A percentile compares a stretch with the other conserved stretches of the same genome.
phyloP scores from a whole-genome alignment of 1,284 basidiomycete genomes.

The Cutaneotrichosporon sp. region DNA sequence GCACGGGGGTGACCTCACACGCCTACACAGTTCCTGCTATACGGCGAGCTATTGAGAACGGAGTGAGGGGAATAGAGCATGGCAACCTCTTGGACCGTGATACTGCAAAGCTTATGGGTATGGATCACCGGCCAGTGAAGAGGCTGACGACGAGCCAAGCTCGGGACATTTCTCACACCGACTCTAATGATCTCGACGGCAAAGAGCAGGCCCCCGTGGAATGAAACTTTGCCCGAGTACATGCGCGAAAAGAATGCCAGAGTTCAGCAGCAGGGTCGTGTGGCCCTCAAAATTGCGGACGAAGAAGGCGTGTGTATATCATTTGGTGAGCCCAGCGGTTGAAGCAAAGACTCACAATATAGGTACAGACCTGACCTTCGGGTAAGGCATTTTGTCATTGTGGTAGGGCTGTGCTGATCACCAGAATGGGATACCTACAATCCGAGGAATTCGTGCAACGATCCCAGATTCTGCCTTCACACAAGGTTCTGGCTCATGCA shows the following conservation, averaged over 20 bases:
- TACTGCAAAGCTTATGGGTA: conserved; percentile 16
- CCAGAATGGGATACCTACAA: conserved; percentile 19
- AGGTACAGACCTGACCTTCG: conserved; percentile 7
- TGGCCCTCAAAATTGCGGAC: conserved; percentile 24
- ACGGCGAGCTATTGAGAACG: conserved; percentile 32
- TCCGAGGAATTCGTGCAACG: conserved; percentile 49
- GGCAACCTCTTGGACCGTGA: conserved; percentile 45
- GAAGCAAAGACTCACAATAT: not conserved
- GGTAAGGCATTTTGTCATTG: not conserved
- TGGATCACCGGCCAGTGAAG: not conserved
- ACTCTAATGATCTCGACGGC: conserved; percentile 40
- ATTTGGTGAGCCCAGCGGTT: conserved; percentile 20
- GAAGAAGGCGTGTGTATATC: conserved; percentile 29
- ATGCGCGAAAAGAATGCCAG: conserved; percentile 20
- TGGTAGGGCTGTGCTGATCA: conserved; percentile 2
- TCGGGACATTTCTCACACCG: conserved; percentile 51
- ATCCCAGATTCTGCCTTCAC: conserved; percentile 46
- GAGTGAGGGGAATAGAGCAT: conserved; percentile 51
- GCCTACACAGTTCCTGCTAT: conserved; percentile 34
- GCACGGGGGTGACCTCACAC: conserved; percentile 31
- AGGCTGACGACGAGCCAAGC: conserved; percentile 41
- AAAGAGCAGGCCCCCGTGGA: conserved; percentile 20
- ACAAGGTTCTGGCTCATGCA: conserved; percentile 50
- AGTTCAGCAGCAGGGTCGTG: conserved; percentile 17
- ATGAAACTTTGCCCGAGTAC: conserved; percentile 13